Evolutionary conservation across 2,329 filamentous ascomycete genomes (phyloP).

Genomic region (Nannizziopsis arthrosporioides): DNA sequence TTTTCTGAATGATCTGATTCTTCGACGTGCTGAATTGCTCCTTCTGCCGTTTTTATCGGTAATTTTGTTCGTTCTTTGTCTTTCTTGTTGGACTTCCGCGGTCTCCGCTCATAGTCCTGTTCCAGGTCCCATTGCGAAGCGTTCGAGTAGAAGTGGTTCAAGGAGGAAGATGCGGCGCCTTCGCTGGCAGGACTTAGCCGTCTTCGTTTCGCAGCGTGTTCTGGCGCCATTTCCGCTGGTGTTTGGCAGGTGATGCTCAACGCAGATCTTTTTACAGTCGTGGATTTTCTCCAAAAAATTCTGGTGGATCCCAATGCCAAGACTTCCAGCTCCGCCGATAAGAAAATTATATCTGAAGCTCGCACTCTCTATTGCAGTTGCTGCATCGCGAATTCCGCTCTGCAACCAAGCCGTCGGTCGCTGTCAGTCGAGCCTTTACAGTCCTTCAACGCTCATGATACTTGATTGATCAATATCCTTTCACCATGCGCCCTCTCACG

Average conservation of each 20-base stretch:
- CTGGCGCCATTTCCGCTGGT: constrained; percentile 29
- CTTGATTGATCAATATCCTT: not conserved
- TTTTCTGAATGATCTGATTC: constrained; percentile 34
- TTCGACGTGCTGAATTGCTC: constrained; percentile 52
- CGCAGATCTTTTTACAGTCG: not conserved
- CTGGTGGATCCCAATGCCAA: constrained; percentile 3
- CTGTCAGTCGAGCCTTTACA: not conserved
- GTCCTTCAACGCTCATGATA: not conserved
- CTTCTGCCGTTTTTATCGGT: constrained; percentile 77
- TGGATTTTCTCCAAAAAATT: constrained; percentile 4
- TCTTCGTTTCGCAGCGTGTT: constrained; percentile 39
- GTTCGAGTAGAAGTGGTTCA: constrained; percentile 54
- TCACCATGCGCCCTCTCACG: constrained; percentile 66
- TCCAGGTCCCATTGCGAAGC: constrained; percentile 82
- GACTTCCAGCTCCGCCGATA: constrained; percentile 3
- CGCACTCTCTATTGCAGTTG: not conserved
- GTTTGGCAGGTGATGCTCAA: not conserved
- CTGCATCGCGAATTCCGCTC: not conserved
- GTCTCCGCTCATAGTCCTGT: constrained; percentile 74
- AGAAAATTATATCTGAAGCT: constrained; percentile 5
- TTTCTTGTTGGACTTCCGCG: constrained; percentile 67
- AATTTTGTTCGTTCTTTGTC: constrained; percentile 61
- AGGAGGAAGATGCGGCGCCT: constrained; percentile 21
- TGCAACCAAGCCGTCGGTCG: not conserved
- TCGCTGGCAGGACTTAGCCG: constrained; percentile 38